These are phyloP conservation scores for Amanita rubescens DNA, from an alignment of 768 basidiomycete species.

Conservation along the genomic window DNA sequence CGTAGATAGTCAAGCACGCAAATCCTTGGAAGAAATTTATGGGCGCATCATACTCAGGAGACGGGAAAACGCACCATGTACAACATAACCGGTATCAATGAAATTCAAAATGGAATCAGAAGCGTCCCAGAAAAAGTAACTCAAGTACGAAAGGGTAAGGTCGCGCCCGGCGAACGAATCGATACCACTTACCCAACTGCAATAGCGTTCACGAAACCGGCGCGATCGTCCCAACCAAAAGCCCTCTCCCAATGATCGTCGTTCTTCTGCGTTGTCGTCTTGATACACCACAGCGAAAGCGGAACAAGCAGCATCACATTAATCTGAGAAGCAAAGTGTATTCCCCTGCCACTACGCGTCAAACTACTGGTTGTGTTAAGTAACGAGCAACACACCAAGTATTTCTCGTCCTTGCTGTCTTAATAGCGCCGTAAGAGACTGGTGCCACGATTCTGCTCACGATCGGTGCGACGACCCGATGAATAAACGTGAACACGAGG, in stretches of 20 bases:
- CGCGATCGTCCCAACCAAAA: constrained; percentile 64
- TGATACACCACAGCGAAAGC: constrained; percentile 48
- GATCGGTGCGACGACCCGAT: constrained; percentile 50
- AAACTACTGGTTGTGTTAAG: neutral
- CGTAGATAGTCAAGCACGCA: constrained; percentile 58
- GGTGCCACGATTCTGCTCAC: constrained; percentile 42
- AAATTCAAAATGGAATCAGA: constrained; percentile 64
- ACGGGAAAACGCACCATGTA: constrained; percentile 46
- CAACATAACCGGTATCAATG: constrained; percentile 64
- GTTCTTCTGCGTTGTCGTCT: constrained; percentile 32
- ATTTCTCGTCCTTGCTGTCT: constrained; percentile 37
- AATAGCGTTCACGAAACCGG: constrained; percentile 57
- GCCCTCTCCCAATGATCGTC: constrained; percentile 44
- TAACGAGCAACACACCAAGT: constrained; percentile 44
- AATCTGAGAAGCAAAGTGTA: constrained; percentile 64
- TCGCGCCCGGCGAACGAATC: constrained; percentile 5
- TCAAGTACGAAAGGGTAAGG: constrained; percentile 16
- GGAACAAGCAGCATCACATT: constrained; percentile 66
- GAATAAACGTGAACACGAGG: constrained; percentile 48
- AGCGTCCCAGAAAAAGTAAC: constrained; percentile 82
- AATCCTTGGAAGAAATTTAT: constrained; percentile 31
- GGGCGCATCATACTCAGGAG: neutral
- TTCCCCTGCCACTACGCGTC: constrained; percentile 40
- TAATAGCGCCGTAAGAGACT: constrained; percentile 36
- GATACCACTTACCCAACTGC: constrained; percentile 52